These are phyloP conservation scores for Carallia pectinifolia DNA, from an alignment of 345 rosid genomes.

Conservation along the genomic window DNA sequence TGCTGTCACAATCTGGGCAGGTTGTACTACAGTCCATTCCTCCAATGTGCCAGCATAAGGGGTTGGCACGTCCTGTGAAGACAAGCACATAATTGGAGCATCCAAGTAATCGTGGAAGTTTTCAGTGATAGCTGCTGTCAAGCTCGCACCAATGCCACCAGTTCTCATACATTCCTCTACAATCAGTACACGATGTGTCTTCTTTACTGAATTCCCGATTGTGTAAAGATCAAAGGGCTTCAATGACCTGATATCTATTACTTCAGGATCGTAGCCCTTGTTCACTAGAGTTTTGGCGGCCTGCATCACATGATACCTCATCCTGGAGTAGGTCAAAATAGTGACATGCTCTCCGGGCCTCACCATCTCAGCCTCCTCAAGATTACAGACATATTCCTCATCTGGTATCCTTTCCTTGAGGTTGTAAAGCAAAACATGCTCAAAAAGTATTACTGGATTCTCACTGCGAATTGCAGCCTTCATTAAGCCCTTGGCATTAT, in stretches of 20 bases:
- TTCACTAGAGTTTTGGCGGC: slow-evolving; percentile 90
- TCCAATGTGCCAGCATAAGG: slow-evolving; percentile 89
- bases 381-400: slow-evolving; percentile 79
- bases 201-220: slow-evolving; percentile 89
- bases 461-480: slow-evolving; percentile 97
- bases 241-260: slow-evolving; percentile 87
- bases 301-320: slow-evolving; percentile 99
- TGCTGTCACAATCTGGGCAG: slow-evolving; percentile 91
- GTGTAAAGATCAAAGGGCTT: slow-evolving; percentile 92
- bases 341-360: slow-evolving; percentile 95
- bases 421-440: slow-evolving; percentile 94
- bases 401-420: slow-evolving; percentile 95
- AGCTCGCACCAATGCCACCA: slow-evolving; percentile 96
- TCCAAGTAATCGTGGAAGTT: slow-evolving; percentile 90
- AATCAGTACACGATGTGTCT: slow-evolving; percentile 86
- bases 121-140: slow-evolving; percentile 85
- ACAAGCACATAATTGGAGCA: slow-evolving; percentile 88
- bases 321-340: slow-evolving; percentile 84
- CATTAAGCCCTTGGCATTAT: slow-evolving; percentile 98
- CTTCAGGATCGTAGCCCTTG: slow-evolving; percentile 96
- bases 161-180: slow-evolving; percentile 99
- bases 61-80: slow-evolving; percentile 97
- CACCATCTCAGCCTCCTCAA: slow-evolving; percentile 98
- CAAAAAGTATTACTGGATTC: slow-evolving; percentile 94
- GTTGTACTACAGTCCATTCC: slow-evolving; percentile 95